These are phyloP conservation scores for Colletotrichum paranaense DNA, from an alignment of 2,329 filamentous ascomycete species.

Conservation along the genomic window DNA sequence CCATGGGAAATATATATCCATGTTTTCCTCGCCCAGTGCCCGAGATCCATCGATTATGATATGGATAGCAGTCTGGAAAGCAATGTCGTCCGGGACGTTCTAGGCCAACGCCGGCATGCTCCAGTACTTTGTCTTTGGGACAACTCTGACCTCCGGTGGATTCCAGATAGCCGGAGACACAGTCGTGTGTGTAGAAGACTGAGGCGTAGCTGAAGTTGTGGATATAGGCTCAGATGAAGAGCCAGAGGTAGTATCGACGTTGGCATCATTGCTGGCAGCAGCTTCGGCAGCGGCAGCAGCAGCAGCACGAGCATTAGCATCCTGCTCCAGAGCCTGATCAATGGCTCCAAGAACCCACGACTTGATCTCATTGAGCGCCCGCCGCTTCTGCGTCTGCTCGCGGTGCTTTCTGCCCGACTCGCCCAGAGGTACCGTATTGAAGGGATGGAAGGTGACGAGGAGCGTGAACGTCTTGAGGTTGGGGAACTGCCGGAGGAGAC, in stretches of 20 bases:
- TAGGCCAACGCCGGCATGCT: background rate
- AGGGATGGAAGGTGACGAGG: conserved; percentile 15
- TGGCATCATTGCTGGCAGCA: no score
- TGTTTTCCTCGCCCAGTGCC: background rate
- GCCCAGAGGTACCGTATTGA: background rate
- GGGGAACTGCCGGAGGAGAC: conserved; percentile 20
- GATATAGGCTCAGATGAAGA: no score
- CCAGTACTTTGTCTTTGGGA: conserved; percentile 26
- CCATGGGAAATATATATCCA: no score
- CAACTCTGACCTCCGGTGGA: conserved; percentile 14
- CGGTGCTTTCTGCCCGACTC: conserved; percentile 8
- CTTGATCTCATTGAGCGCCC: conserved; percentile 16
- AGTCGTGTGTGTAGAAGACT: no score
- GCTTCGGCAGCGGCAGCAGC: no score
- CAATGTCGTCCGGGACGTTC: background rate
- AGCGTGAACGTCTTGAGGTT: conserved; percentile 17
- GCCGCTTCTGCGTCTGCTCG: conserved; percentile 1
- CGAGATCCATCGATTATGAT: background rate
- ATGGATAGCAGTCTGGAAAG: no score
- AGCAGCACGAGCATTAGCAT: background rate
- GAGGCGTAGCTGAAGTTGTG: background rate
- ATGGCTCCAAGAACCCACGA: background rate
- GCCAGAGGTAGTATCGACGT: no score
- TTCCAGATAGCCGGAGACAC: background rate
- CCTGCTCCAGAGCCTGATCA: background rate